These are phyloP conservation scores for Neonectria neomacrospora DNA, from an alignment of 2,329 filamentous ascomycete species.

Conservation along the genomic window DNA sequence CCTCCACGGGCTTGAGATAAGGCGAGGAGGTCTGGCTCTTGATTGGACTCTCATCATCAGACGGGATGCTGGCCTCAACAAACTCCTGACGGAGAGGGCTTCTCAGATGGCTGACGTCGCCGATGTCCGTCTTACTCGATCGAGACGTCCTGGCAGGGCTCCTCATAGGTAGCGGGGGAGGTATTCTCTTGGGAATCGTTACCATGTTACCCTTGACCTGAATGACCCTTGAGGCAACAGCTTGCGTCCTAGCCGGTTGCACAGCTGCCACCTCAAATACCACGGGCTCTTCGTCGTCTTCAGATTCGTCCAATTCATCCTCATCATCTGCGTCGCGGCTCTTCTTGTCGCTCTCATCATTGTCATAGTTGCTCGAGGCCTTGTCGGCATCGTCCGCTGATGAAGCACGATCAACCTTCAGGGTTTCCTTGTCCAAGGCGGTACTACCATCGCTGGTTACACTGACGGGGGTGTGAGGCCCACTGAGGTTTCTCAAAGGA, in stretches of 20 bases:
- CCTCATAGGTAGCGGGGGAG: constrained; percentile 80
- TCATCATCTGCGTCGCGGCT: constrained; percentile 43
- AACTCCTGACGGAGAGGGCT: constrained; percentile 66
- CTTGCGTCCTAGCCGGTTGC: constrained; percentile 64
- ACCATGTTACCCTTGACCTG: constrained; percentile 82
- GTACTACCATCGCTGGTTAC: constrained; percentile 38
- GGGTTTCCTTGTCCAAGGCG: constrained; percentile 34
- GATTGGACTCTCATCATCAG: constrained; percentile 37
- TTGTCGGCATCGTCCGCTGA: constrained; percentile 39
- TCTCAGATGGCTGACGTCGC: constrained; percentile 65
- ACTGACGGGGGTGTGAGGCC: constrained; percentile 33
- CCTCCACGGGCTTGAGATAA: constrained; percentile 33
- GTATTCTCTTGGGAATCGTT: constrained; percentile 82
- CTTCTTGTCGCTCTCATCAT: constrained; percentile 41
- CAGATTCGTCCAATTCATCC: constrained; percentile 54
- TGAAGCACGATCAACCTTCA: constrained; percentile 36
- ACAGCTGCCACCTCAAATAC: constrained; percentile 74
- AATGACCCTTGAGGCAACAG: constrained; percentile 73
- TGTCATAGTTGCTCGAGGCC: constrained; percentile 41
- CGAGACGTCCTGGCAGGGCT: constrained; percentile 74
- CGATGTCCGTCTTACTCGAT: constrained; percentile 62
- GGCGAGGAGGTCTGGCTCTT: constrained; percentile 37
- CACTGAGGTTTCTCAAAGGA: constrained; percentile 59
- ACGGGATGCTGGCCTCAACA: constrained; percentile 45
- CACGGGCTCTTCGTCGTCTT: constrained; percentile 67